Evolutionary conservation across 2,329 filamentous ascomycete species (phyloP).

Genomic region (Sclerotinia sclerotiorum): DNA sequence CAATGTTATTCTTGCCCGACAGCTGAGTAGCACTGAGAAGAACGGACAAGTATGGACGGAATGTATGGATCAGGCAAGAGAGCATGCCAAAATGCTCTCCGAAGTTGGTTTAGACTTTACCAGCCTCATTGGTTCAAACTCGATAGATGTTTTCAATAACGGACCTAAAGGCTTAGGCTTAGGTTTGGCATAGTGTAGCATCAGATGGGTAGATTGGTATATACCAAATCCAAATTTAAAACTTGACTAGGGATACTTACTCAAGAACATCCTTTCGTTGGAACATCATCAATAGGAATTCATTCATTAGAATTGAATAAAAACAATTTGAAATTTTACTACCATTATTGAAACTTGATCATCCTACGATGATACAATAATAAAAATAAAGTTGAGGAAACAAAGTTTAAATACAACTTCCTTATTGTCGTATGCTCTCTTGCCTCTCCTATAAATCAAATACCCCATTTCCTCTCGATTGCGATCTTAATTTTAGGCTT

Average conservation of each 20-base stretch:
- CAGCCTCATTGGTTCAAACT: constrained; percentile 69
- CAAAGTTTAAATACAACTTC: neutral
- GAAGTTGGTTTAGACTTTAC: constrained; percentile 90
- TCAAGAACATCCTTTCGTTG: neutral
- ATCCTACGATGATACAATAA: neutral
- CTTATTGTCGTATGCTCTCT: constrained; percentile 17
- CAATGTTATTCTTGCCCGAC: constrained; percentile 76
- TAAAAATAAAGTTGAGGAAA: constrained; percentile 8
- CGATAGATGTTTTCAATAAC: constrained; percentile 23
- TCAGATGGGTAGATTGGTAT: neutral
- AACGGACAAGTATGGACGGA: constrained; percentile 75
- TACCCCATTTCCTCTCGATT: constrained; percentile 11
- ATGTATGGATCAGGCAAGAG: constrained; percentile 78
- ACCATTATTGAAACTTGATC: neutral
- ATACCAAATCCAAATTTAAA: neutral
- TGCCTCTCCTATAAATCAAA: constrained; percentile 18
- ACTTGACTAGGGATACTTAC: neutral
- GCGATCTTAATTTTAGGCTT: constrained; percentile 16
- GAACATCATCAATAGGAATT: neutral
- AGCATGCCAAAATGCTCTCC: constrained; percentile 75
- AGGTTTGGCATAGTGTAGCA: constrained; percentile 31
- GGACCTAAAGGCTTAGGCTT: constrained; percentile 46
- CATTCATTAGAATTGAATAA: constrained; percentile 1
- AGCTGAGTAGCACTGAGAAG: constrained; percentile 81
- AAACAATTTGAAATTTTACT: neutral